Conservation (phyloP, 2,329 filamentous ascomycete genomes). For the Biscogniauxia mediterranea region DNA sequence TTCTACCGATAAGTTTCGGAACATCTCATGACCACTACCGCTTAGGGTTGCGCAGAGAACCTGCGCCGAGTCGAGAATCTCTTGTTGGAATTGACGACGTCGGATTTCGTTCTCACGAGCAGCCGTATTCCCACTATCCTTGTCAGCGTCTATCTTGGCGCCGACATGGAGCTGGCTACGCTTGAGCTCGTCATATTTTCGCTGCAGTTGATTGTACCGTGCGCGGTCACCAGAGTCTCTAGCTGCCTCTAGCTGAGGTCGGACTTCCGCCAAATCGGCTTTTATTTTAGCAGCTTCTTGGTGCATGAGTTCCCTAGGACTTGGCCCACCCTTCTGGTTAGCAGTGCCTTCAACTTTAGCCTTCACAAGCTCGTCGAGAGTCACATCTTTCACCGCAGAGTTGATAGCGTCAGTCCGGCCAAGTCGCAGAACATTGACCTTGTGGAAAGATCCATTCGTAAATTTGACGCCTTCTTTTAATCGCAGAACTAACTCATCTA, state of each 20-base stretch:
- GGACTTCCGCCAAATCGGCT: constrained; percentile 67
- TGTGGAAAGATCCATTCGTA: constrained; percentile 66
- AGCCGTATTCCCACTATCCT: constrained; percentile 79
- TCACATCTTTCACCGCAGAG: constrained; percentile 82
- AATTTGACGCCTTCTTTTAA: constrained; percentile 86
- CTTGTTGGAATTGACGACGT: constrained; percentile 80
- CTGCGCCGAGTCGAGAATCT: constrained; percentile 86
- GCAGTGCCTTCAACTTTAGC: constrained; percentile 63
- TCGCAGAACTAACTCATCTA: constrained; percentile 92
- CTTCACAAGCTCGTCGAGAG: constrained; percentile 87
- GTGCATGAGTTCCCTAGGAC: constrained; percentile 58
- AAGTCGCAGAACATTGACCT: constrained; percentile 84
- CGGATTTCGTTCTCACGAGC: constrained; percentile 84
- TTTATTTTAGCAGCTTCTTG: constrained; percentile 71
- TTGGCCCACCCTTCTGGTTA: constrained; percentile 56
- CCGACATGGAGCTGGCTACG: constrained; percentile 74
- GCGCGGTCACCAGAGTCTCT: constrained; percentile 52
- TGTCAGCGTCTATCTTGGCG: constrained; percentile 79
- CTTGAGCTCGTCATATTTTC: constrained; percentile 76
- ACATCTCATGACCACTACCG: constrained; percentile 96
- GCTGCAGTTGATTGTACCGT: constrained; percentile 57
- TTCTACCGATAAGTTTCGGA: constrained; percentile 88
- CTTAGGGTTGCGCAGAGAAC: constrained; percentile 94
- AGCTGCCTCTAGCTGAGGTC: constrained; percentile 68
- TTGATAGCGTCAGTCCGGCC: constrained; percentile 94